These are phyloP conservation scores for Gossypium herbaceum DNA, from an alignment of 345 rosid species.

Conservation along the genomic window DNA sequence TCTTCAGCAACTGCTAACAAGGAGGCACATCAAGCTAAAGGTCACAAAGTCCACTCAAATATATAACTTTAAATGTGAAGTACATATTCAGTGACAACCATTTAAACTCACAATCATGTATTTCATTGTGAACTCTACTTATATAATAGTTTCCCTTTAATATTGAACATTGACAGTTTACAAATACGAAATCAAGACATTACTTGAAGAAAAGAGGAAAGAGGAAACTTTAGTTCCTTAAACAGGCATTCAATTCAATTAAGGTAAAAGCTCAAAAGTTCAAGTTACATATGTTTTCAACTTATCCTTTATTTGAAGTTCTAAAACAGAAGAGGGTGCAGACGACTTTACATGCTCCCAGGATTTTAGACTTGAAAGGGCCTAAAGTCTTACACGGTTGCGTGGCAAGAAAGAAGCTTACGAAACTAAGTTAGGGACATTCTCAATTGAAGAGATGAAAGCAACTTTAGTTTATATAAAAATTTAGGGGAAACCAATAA, in stretches of 20 bases:
- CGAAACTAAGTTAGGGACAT: background rate
- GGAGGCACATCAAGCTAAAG: background rate
- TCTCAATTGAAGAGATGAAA: background rate
- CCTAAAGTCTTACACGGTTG: background rate
- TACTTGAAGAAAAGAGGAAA: background rate
- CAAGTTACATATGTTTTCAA: background rate
- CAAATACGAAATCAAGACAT: background rate
- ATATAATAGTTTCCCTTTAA: background rate
- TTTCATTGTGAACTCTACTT: background rate
- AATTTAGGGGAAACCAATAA: background rate
- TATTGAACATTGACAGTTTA: background rate
- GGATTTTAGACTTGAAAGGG: background rate
- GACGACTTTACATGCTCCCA: background rate
- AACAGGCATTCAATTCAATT: background rate
- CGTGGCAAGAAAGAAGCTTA: background rate
- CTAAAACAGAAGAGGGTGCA: background rate
- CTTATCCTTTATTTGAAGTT: background rate
- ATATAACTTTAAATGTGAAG: background rate
- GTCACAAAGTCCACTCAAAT: background rate
- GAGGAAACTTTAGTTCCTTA: background rate
- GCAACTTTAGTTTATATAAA: background rate
- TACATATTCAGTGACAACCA: background rate
- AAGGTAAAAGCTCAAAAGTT: background rate
- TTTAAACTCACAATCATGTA: background rate
- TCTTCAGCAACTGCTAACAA: conserved; percentile 66